A percentile compares a stretch with the other conserved stretches of the same genome.
Evolutionary conservation across 345 rosid genomes (phyloP).

Genomic region (Limnanthes douglasii): DNA sequence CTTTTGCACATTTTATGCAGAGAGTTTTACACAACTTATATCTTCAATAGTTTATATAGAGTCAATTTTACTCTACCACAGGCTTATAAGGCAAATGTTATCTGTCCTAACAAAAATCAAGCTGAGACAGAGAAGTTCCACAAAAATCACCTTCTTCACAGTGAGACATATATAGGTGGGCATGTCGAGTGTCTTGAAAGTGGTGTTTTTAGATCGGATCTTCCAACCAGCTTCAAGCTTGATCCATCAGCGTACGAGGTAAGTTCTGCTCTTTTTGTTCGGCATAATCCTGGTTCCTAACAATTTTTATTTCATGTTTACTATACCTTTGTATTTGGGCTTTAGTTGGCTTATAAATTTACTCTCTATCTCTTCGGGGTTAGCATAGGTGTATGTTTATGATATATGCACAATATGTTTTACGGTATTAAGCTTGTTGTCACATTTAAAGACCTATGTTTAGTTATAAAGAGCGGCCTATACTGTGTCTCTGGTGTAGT

Average conservation of each 20-base stretch:
- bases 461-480: no score
- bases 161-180: slow-evolving; percentile 96
- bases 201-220: slow-evolving; percentile 96
- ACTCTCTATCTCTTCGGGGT: no score
- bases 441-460: no score
- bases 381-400: no score
- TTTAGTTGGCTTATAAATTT: no score
- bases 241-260: slow-evolving; percentile 69
- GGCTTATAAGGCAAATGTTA: slow-evolving; percentile 89
- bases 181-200: slow-evolving; percentile 99
- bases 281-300: slow-evolving; percentile 1
- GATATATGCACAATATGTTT: no score
- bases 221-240: slow-evolving; percentile 86
- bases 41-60: no score
- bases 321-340: no score
- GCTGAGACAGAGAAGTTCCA: slow-evolving; percentile 81
- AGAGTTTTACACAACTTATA: no score
- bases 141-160: slow-evolving; percentile 74
- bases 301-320: not conserved
- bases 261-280: slow-evolving; percentile 16
- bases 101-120: slow-evolving; percentile 96
- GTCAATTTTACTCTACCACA: slow-evolving; percentile 13
- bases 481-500: no score
- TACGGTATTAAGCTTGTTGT: no score
- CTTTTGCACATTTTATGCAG: slow-evolving; percentile 6